Percentiles rank a stretch among this genome's conserved stretches.
phyloP scores from a whole-genome alignment of 805 yeast genomes.

The Starmerella tilneyi region DNA sequence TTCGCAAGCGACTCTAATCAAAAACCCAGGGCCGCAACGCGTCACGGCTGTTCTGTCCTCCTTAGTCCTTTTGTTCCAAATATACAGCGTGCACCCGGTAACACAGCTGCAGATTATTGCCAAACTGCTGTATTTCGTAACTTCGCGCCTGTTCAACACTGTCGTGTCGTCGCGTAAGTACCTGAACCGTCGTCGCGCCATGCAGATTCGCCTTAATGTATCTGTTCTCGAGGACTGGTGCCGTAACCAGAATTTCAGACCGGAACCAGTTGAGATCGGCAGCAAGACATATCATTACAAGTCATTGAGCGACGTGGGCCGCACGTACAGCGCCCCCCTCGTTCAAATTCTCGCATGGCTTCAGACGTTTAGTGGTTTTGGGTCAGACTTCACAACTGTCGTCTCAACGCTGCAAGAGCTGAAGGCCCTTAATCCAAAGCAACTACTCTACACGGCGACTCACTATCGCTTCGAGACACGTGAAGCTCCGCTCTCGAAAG shows the following conservation, averaged over 20 bases:
- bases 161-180: constrained; percentile 52
- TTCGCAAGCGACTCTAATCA: constrained; percentile 53
- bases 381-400: constrained; percentile 38
- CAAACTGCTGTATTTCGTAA: constrained; percentile 67
- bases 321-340: constrained; percentile 56
- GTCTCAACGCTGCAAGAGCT: constrained; percentile 44
- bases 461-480: constrained; percentile 76
- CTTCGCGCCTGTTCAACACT: constrained; percentile 61
- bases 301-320: constrained; percentile 55
- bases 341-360: constrained; percentile 81
- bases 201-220: constrained; percentile 78
- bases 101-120: constrained; percentile 70
- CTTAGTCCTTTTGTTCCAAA: constrained; percentile 67
- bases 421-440: constrained; percentile 55
- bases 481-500: constrained; percentile 56
- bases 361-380: constrained; percentile 68
- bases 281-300: constrained; percentile 37
- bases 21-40: constrained; percentile 80
- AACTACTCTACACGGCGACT: constrained; percentile 58
- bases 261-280: constrained; percentile 28
- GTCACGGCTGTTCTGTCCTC: constrained; percentile 84
- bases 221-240: constrained; percentile 92
- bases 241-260: constrained; percentile 50
- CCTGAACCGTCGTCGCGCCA: constrained; percentile 70
- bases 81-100: constrained; percentile 70